phyloP scores from a whole-genome alignment of 2,329 filamentous ascomycete genomes.

The Aureobasidium melanogenum region DNA sequence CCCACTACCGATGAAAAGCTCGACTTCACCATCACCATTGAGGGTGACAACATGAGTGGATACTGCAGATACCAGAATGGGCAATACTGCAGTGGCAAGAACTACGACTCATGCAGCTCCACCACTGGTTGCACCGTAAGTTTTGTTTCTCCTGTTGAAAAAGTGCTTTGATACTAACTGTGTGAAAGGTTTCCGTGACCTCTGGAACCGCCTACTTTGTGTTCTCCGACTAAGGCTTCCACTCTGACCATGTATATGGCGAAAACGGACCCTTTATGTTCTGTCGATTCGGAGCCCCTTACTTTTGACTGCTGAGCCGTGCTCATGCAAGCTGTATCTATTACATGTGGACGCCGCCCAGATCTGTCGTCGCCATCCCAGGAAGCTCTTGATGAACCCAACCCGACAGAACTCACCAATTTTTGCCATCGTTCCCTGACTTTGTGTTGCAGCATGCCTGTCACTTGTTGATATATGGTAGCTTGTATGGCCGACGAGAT shows the following conservation, averaged over 20 bases:
- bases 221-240: conserved; percentile 21
- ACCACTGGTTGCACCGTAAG: conserved; percentile 73
- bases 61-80: conserved; percentile 60
- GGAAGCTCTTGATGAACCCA: not conserved
- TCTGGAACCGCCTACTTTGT: conserved; percentile 44
- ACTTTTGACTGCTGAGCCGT: not conserved
- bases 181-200: conserved; percentile 37
- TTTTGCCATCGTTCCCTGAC: not conserved
- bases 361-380: not conserved
- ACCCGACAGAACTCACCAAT: not conserved
- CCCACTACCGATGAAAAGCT: conserved; percentile 64
- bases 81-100: conserved; percentile 46
- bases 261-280: not conserved
- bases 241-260: not conserved
- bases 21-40: conserved; percentile 71
- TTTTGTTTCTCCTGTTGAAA: conserved; percentile 18
- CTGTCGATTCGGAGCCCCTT: not conserved
- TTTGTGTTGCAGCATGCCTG: not conserved
- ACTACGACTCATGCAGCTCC: conserved; percentile 38
- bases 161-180: conserved; percentile 14
- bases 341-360: not conserved
- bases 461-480: not conserved
- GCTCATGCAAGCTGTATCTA: conserved; percentile 7
- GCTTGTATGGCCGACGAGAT: not conserved
- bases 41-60: conserved; percentile 51